These are phyloP conservation scores for Acer yangbiense DNA, from an alignment of 345 rosid genomes.

Conservation along the genomic window DNA sequence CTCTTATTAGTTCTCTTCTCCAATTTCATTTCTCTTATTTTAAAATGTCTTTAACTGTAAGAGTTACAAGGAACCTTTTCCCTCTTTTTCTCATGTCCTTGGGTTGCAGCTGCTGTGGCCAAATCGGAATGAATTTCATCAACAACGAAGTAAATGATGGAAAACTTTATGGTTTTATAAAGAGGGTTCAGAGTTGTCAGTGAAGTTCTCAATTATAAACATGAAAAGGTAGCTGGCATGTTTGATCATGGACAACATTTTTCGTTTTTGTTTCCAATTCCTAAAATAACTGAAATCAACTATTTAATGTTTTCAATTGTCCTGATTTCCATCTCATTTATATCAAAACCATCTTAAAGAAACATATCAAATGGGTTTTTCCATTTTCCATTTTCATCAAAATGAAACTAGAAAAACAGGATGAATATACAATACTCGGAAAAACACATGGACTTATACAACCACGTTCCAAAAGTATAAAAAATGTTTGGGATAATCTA, in stretches of 20 bases:
- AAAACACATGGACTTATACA: too few relatives aligned
- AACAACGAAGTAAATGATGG: neutral
- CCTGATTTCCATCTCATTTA: neutral
- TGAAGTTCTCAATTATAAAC: too few relatives aligned
- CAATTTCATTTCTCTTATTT: neutral
- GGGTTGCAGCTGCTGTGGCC: neutral
- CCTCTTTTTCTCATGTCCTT: neutral
- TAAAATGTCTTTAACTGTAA: neutral
- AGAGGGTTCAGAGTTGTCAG: neutral
- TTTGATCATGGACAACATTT: neutral
- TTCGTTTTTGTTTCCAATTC: neutral
- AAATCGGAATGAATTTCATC: neutral
- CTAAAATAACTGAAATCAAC: neutral
- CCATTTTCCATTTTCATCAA: too few relatives aligned
- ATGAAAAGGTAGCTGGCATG: too few relatives aligned
- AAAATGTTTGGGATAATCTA: too few relatives aligned
- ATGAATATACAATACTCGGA: too few relatives aligned
- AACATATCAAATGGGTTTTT: too few relatives aligned
- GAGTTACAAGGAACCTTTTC: neutral
- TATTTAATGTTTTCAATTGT: neutral
- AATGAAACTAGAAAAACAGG: too few relatives aligned
- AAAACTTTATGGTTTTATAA: neutral
- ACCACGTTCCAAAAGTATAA: too few relatives aligned
- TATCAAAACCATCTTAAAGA: neutral
- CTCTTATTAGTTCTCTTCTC: neutral